Conservation (phyloP, 176 grass and related monocot species). For the Puya raimondii region DNA sequence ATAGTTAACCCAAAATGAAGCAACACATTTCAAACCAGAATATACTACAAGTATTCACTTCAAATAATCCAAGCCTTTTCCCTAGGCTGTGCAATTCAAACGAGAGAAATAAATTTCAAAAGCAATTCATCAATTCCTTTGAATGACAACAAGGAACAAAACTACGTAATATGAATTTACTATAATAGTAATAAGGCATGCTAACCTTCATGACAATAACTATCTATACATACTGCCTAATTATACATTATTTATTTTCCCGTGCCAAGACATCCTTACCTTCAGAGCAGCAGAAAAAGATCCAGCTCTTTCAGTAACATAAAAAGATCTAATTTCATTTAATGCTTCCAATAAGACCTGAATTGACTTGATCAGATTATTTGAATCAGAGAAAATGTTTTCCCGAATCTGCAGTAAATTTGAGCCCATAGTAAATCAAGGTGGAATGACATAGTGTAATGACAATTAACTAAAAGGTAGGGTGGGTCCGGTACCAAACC, state of each 20-base stretch:
- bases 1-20: too few species aligned
- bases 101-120: too few species aligned
- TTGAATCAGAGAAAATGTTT: conserved; percentile 75
- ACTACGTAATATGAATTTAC: too few species aligned
- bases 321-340: conserved; percentile 67
- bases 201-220: not conserved
- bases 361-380: conserved; percentile 68
- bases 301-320: conserved; percentile 55
- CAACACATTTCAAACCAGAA: too few species aligned
- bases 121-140: too few species aligned
- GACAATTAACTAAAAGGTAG: conserved; percentile 14
- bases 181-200: too few species aligned
- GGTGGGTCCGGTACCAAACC: conserved; percentile 25
- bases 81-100: too few species aligned
- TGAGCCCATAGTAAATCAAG: conserved; percentile 12
- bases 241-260: not conserved
- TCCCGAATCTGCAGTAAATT: conserved; percentile 56
- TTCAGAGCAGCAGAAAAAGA: conserved; percentile 42
- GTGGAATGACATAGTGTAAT: conserved; percentile 9
- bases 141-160: too few species aligned
- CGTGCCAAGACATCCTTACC: conserved; percentile 27
- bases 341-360: conserved; percentile 74
- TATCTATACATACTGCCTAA: not conserved
- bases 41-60: not conserved
- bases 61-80: not conserved